Evolutionary conservation across 164 flowering plant species (phyloP).

Genomic region (Macadamia integrifolia): DNA sequence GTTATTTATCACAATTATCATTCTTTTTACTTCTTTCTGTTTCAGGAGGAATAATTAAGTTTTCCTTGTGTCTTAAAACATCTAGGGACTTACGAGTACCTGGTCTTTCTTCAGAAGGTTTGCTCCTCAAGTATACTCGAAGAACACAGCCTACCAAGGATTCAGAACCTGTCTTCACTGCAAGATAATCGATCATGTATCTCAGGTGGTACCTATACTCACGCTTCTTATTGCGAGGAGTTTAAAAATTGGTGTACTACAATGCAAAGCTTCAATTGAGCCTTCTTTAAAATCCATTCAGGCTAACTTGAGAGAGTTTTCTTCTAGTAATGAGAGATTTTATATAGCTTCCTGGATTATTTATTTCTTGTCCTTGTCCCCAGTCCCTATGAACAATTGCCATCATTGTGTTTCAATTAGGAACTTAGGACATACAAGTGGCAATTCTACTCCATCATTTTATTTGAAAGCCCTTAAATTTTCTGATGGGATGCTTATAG

Average conservation of each 20-base stretch:
- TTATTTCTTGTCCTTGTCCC: no score
- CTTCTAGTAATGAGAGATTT: no score
- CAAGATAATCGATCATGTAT: conserved; percentile 40
- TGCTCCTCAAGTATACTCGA: conserved; percentile 92
- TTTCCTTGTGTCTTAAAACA: not conserved
- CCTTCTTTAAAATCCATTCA: no score
- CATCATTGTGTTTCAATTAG: no score
- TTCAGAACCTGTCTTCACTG: conserved; percentile 70
- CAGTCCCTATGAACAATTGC: no score
- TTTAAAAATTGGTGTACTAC: not conserved
- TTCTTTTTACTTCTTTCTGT: not conserved
- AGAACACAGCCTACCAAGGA: conserved; percentile 68
- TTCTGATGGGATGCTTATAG: no score
- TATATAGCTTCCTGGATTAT: no score
- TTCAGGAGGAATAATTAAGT: not conserved
- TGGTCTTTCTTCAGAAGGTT: conserved; percentile 78
- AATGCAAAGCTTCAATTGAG: no score
- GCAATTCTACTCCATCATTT: no score
- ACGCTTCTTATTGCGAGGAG: not conserved
- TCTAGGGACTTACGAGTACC: conserved; percentile 83
- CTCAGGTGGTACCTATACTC: not conserved
- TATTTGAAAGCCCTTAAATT: no score
- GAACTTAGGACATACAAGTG: no score
- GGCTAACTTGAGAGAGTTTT: no score
- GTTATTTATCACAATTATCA: not conserved